Evolutionary conservation across 345 rosid genomes (phyloP).

Genomic region (Camelina laxa): DNA sequence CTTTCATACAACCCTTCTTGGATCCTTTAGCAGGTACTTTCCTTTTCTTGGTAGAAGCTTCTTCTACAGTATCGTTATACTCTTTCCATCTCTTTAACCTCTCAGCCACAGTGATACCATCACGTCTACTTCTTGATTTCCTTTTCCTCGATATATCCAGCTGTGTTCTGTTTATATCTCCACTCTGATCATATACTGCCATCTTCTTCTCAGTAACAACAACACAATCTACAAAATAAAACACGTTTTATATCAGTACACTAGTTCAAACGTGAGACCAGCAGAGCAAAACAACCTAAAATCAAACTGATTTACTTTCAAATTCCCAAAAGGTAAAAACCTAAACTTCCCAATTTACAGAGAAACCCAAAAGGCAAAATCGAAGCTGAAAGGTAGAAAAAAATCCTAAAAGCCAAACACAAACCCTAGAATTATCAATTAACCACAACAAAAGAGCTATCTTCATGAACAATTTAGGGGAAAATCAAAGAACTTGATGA

Average conservation of each 20-base stretch:
- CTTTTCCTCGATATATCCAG: conserved; percentile 54
- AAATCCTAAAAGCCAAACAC: neutral
- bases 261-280: too few species aligned
- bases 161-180: conserved; percentile 21
- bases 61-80: conserved; percentile 47
- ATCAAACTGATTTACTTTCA: too few species aligned
- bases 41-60: conserved; percentile 28
- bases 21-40: conserved; percentile 79
- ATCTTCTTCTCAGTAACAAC: conserved; percentile 18
- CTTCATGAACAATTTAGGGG: neutral
- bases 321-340: neutral
- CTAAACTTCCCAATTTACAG: neutral
- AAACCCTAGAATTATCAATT: conserved; percentile 10
- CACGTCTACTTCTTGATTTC: conserved; percentile 54
- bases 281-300: too few species aligned
- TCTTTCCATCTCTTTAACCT: conserved; percentile 66
- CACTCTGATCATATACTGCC: conserved; percentile 43
- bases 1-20: conserved; percentile 89
- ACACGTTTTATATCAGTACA: neutral
- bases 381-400: neutral
- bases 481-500: neutral
- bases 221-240: conserved; percentile 16
- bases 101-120: conserved; percentile 55
- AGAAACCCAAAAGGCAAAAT: neutral
- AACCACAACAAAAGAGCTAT: neutral